Base-by-base conservation (phyloP, 805 yeast species). In the Peterozyma toletana region DNA sequence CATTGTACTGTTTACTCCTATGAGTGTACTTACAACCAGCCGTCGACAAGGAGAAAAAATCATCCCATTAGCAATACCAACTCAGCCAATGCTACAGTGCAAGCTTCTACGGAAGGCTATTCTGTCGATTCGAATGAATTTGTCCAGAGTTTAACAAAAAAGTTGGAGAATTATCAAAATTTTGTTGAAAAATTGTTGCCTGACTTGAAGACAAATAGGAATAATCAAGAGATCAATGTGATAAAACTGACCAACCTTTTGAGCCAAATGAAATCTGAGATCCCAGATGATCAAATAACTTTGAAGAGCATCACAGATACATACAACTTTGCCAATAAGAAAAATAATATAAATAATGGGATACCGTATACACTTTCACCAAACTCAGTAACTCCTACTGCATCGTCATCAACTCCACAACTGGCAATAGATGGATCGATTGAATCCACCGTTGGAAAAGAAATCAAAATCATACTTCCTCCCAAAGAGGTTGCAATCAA, bases 1-100 rank as follows among this genome's bases (percentile, higher is more conserved):
- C 87, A 81, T 59, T 88, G 96, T 58, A 84, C 96, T 1, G 96
- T 87, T 1, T 89, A 87, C 63, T 78, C 86, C 16, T 86, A 84
- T 60, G 83, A 78, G 45, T 88, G 96, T 62, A 78, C 95, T 0
- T 88, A 88, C 58, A 86, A 84, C 55, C 87, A 86, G 54, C 91
- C 95, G 9, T 71, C 83, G 42, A 66, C 71, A 44, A 62, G 86
- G 40, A 77, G 75, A 54, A 77, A 54, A 38, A 18, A 18, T 31
- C 13, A 31, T 31, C 13, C 31, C 7, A 31, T 11, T n/a, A 17
- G 16, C n/a, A 33, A 15, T 18, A 44, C 27, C 33, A 35, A 29
- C 18, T 10, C 11, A 11, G 4, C 13, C n/a, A 39, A 30, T 21
- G 21, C 16, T 27, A 17, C 13, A n/a, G 29, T 6, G 16, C 30